These are phyloP conservation scores for Lathyrus aphaca DNA, from an alignment of 306 rosid genomes.

Conservation along the genomic window DNA sequence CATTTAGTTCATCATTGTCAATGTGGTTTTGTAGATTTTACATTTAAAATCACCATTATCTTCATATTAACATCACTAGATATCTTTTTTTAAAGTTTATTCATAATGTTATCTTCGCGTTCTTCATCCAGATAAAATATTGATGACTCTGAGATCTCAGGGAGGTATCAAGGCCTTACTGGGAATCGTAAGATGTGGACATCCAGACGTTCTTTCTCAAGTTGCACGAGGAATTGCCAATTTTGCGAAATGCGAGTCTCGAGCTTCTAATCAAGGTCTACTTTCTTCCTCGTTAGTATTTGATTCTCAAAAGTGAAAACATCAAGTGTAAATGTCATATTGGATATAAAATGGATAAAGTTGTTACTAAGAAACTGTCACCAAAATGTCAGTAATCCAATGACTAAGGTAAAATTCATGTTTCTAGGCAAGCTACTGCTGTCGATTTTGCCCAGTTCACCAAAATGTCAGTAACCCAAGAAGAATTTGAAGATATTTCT, in stretches of 20 bases:
- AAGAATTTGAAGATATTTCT: slow-evolving; percentile 18
- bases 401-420: neutral
- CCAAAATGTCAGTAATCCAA: slow-evolving; percentile 4
- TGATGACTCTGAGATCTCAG: slow-evolving; percentile 78
- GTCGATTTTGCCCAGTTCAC: slow-evolving; percentile 1
- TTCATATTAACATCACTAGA: slow-evolving; percentile 9
- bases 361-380: neutral
- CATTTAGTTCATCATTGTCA: no score
- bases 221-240: slow-evolving; percentile 97
- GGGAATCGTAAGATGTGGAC: slow-evolving; percentile 96
- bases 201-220: slow-evolving; percentile 97
- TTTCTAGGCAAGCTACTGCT: slow-evolving; percentile 2
- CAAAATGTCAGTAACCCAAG: neutral
- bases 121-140: slow-evolving; percentile 71
- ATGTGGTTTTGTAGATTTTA: no score
- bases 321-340: neutral
- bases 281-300: slow-evolving; percentile 10
- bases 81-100: slow-evolving; percentile 12
- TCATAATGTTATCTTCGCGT: slow-evolving; percentile 11
- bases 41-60: neutral
- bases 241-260: slow-evolving; percentile 97
- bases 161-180: slow-evolving; percentile 95
- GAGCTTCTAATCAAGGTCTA: slow-evolving; percentile 85
- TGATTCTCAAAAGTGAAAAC: slow-evolving; percentile 12
- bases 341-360: slow-evolving; percentile 23